Percentiles rank a stretch among this genome's conserved stretches.
Evolutionary conservation across 2,329 filamentous ascomycete genomes (phyloP).

Genomic region (Claviceps citrina): DNA sequence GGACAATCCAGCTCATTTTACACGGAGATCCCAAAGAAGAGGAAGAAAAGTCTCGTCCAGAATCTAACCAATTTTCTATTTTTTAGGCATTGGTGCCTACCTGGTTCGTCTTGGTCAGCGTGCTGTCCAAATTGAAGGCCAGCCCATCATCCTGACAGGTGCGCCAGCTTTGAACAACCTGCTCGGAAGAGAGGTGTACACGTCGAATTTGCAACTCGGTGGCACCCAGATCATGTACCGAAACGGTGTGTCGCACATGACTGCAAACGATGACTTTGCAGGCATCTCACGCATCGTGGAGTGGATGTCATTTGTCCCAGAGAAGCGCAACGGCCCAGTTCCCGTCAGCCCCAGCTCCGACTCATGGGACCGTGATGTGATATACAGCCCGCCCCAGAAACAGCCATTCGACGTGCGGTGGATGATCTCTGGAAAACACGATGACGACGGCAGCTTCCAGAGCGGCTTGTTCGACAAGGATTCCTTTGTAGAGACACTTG

Average conservation of each 20-base stretch:
- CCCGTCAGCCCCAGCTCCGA: constrained; percentile 81
- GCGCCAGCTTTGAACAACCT: constrained; percentile 96
- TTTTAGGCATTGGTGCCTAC: constrained; percentile 80
- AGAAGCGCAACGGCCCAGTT: constrained; percentile 83
- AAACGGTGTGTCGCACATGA: constrained; percentile 99
- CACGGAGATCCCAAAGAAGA: too few species aligned
- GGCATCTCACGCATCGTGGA: constrained; percentile 96
- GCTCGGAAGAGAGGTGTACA: constrained; percentile 94
- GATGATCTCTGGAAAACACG: constrained; percentile 77
- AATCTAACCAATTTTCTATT: too few species aligned
- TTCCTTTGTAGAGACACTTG: constrained; percentile 92
- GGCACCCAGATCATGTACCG: constrained; percentile 99
- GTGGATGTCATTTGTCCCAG: constrained; percentile 94
- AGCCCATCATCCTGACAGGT: constrained; percentile 97
- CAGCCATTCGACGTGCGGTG: constrained; percentile 84
- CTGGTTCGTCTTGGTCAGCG: constrained; percentile 95
- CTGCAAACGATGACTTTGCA: constrained; percentile 90
- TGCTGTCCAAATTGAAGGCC: constrained; percentile 96
- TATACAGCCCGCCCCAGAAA: constrained; percentile 68
- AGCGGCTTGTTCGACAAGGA: constrained; percentile 89
- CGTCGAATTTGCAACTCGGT: constrained; percentile 95
- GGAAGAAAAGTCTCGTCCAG: too few species aligned
- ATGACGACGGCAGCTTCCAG: constrained; percentile 55
- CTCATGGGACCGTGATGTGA: constrained; percentile 82
- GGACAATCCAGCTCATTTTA: too few species aligned